These are phyloP conservation scores for Syzygium aromaticum DNA, from an alignment of 345 rosid genomes.

Conservation along the genomic window DNA sequence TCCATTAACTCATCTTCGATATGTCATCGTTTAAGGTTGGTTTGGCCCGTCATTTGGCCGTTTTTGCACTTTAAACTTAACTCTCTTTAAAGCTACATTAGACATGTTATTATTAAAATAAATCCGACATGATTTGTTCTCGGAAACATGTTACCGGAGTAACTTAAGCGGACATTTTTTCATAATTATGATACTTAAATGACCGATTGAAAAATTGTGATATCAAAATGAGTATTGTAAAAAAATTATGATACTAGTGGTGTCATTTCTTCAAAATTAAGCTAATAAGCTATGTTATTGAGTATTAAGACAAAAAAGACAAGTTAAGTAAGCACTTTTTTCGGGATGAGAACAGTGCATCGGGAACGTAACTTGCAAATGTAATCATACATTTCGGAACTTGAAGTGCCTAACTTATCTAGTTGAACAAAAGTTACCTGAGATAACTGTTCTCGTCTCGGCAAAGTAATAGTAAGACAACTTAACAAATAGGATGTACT, in stretches of 20 bases:
- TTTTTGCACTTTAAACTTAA: not conserved
- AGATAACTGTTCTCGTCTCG: not conserved
- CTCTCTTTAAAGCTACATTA: not conserved
- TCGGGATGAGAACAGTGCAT: not conserved
- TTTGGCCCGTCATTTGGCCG: not conserved
- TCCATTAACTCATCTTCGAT: not conserved
- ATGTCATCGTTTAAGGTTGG: not conserved
- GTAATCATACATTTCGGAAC: not conserved
- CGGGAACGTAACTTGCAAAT: not conserved
- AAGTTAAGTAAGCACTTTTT: not conserved
- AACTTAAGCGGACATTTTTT: not conserved
- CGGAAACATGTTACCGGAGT: not conserved
- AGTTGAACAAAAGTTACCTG: not conserved
- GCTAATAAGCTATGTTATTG: not conserved
- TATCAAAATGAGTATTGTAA: not conserved
- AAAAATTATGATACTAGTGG: not conserved
- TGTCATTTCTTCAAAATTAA: not conserved
- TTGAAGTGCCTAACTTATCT: not conserved
- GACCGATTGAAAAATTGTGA: not conserved
- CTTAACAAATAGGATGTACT: not conserved
- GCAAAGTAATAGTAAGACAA: not conserved
- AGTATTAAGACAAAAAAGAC: not conserved
- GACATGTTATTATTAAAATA: not conserved
- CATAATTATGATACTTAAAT: not conserved
- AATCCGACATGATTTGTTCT: not conserved